Evolutionary conservation across 495 filamentous ascomycete genomes (phyloP).

Genomic region (Wilcoxina mikolae): DNA sequence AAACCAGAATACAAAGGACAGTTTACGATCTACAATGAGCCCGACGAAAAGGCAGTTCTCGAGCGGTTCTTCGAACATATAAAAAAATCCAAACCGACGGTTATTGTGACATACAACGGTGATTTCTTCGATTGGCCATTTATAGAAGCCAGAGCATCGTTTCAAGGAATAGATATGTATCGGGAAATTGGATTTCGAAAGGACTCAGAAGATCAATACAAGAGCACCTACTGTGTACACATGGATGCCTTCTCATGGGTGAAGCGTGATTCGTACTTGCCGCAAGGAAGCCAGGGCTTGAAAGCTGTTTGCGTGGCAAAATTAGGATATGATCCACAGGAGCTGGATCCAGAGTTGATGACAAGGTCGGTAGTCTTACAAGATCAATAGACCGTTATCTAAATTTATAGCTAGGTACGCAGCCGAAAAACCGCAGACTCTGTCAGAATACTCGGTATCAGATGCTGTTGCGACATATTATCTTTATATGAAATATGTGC

Average conservation of each 20-base stretch:
- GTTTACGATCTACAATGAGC: slow-evolving; percentile 97
- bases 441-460: slow-evolving; percentile 97
- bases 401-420: slow-evolving; percentile 43
- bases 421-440: slow-evolving; percentile 73
- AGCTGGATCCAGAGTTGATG: slow-evolving; percentile 96
- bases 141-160: slow-evolving; percentile 80
- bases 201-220: slow-evolving; percentile 89
- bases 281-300: slow-evolving; percentile 89
- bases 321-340: slow-evolving; percentile 94
- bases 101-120: slow-evolving; percentile 98
- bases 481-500: slow-evolving; percentile 99
- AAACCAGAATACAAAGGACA: slow-evolving; percentile 88
- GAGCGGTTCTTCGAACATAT: slow-evolving; percentile 93
- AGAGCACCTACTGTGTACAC: slow-evolving; percentile 85
- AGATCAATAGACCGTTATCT: background rate
- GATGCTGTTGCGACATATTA: slow-evolving; percentile 99
- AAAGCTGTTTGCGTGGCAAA: slow-evolving; percentile 97
- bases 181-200: slow-evolving; percentile 91
- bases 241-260: slow-evolving; percentile 99
- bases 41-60: slow-evolving; percentile 72
- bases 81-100: slow-evolving; percentile 84
- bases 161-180: slow-evolving; percentile 98
- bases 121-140: slow-evolving; percentile 99
- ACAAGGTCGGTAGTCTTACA: slow-evolving; percentile 38
- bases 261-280: slow-evolving; percentile 94